Evolutionary conservation across 805 yeast genomes (phyloP).

Genomic region (Yamadazyma ubonensis): DNA sequence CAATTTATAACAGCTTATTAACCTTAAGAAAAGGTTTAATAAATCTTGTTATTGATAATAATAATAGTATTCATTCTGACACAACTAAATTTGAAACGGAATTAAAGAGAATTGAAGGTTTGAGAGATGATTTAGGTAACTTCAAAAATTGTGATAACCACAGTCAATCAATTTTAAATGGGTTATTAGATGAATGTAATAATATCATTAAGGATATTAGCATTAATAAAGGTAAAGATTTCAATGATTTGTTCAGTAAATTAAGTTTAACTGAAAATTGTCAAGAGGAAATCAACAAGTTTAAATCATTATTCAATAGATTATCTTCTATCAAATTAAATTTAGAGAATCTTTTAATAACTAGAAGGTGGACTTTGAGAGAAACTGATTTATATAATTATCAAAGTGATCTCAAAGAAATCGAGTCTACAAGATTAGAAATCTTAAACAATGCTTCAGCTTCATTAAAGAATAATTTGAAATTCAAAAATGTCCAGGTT

Average conservation of each 20-base stretch:
- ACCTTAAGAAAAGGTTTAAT: slow-evolving; percentile 61
- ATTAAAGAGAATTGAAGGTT: slow-evolving; percentile 28
- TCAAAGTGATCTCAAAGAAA: slow-evolving; percentile 67
- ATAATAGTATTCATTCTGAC: slow-evolving; percentile 3
- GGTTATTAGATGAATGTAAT: slow-evolving; percentile 80
- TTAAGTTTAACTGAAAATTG: slow-evolving; percentile 25
- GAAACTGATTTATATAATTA: slow-evolving; percentile 90
- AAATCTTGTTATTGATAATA: slow-evolving; percentile 27
- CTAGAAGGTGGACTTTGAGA: slow-evolving; percentile 96
- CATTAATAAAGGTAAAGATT: slow-evolving; percentile 37
- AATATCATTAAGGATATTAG: slow-evolving; percentile 67
- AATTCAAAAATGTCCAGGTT: slow-evolving; percentile 35
- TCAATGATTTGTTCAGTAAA: slow-evolving; percentile 14
- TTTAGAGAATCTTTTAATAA: slow-evolving; percentile 78
- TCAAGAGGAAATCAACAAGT: slow-evolving; percentile 24
- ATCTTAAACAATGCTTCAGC: slow-evolving; percentile 15
- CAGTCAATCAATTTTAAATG: slow-evolving; percentile 56
- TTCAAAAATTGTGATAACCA: slow-evolving; percentile 22
- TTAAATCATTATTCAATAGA: slow-evolving; percentile 50
- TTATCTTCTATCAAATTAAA: slow-evolving; percentile 66
- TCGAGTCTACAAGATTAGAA: slow-evolving; percentile 69
- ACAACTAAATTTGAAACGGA: slow-evolving; percentile 19
- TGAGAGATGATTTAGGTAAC: slow-evolving; percentile 60
- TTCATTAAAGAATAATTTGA: slow-evolving; percentile 19
- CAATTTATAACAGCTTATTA: slow-evolving; percentile 58